Base-by-base conservation (phyloP, 352 stramenopile genomes). In the Pythium coloratum region DNA sequence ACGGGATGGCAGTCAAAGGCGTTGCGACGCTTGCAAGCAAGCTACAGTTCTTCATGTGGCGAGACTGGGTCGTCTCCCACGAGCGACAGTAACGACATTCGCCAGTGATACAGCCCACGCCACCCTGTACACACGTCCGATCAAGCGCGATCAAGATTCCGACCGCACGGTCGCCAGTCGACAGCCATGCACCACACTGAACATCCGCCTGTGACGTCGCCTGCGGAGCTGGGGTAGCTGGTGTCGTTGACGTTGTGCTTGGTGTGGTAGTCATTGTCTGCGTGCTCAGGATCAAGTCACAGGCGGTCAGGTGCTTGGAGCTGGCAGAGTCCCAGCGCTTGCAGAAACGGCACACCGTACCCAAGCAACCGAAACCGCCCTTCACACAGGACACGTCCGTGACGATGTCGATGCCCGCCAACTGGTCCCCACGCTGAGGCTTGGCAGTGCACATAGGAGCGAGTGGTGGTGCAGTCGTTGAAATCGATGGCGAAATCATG, bases 21-120 rank as follows among this genome's bases (percentile, higher is more conserved):
- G 44, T 51, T 26, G 44, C 1, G 6, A 51, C n/a, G 14, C 14
- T 51, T 18, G 44, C 7, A 12, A 59, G 10, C 46, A 26, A 28
- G 32, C 34, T 32, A 55, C 64, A 59, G 18, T 49, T 61, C 16
- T 26, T 28, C 2, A 71, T 54, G 20, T 58, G 70, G 10, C 26
- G 14, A 47, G 63, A 70, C 1, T 64, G 55, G 14, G 54, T 56
- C 28, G 67, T 72, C 12, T 80, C 64, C 26, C 28, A 68, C 18
- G 50, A 58, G 55, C 75, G 71, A 54, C 73, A 80, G 28, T 70
- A 64, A 26, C 73, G 73, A 34, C 73, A 80, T 0, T 24, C 34
- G 28, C 36, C 44, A 1, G 53, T 57, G 26, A 75, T 55, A 33
- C 69, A 66, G 2, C 55, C 44, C 49, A 74, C 20, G n/a, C 64